Evolutionary conservation across 1,284 basidiomycete genomes (phyloP), one percentile per base, ranked within the genome.

Genomic region (Austropuccinia psidii): DNA sequence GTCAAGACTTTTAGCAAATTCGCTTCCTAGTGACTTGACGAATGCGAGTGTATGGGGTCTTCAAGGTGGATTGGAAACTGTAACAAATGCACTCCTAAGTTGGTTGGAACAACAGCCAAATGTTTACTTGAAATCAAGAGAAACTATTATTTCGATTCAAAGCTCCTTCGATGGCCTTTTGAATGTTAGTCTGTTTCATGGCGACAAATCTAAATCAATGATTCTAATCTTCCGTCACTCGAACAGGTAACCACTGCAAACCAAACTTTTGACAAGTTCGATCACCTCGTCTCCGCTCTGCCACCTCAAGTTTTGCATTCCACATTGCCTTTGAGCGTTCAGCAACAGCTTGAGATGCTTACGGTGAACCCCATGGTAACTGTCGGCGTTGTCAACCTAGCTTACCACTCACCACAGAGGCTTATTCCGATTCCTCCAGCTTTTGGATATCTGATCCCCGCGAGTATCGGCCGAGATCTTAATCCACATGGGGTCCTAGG

Each of bases 371-470:
- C 81, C 1, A 76, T 77, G 11, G 81, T 83, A 1, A 83, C 90
- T 0, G 83, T 95, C 43, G 88, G 90, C 0, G 87, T 93, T 1
- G 84, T 87, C 45, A 83, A 82, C 43, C 83, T 93, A n/a, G 81
- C 87, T 55, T 80, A 81, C 54, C 80, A 89, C 31, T 80, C 88
- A 15, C 80, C 84, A 27, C 84, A 85, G 6, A 75, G 73, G 39
- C 60, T 78, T 61, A 80, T 80, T 75, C 75, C 79, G 72, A 80
- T 81, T 73, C 82, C 84, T 13, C 72, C 85, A 15, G 95, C 94
- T 0, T 98, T 98, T 80, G 95, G 95, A 1, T 98, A 95, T 82
- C 88, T 98, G 76, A 86, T 96, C 67, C 93, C 94, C 0, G 88
- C 93, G 7, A 86, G 89, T 62, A 73, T 82, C 78, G 37, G 88